Evolutionary conservation across 495 filamentous ascomycete species (phyloP), one percentile per base, ranked within the genome.

Genomic region (Barbatosphaeria neglecta): DNA sequence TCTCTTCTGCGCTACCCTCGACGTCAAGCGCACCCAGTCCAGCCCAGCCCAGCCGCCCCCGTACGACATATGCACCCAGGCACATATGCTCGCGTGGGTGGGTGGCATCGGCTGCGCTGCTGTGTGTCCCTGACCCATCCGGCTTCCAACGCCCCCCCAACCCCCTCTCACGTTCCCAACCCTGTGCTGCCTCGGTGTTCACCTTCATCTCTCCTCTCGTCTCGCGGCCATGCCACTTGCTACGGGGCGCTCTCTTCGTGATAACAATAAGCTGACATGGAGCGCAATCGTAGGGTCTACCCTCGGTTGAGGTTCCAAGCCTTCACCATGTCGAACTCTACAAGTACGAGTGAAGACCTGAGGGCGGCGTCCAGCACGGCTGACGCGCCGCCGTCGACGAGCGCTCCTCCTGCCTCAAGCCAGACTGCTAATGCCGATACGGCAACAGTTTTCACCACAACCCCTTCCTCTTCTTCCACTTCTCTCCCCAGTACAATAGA

Each of bases 321-420:
- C 27, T 68, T 72, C 59, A 59, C 57, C 50, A 75, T 75, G 71
- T 63, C 68, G 43, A 72, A 68, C 51, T 55, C 48, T 49, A 69
- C 66, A 54, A 66, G 56, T 64, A 60, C 63, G 56, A 49, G 28
- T 23, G 38, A 8, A 49, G 35, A 44, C 47, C 42, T 50, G n/a
- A n/a, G 58, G 48, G 31, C 39, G 47, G 46, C 54, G 47, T 47
- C 48, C 7, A 48, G 48, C 40, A 41, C 56, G 16, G 54, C 68
- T 22, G 56, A 49, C n/a, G 47, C 67, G 42, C 39, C 60, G 6
- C 40, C 59, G 17, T 42, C 67, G 17, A 46, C 65, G 11, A 45
- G 47, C 39, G 44, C 53, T 20, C 46, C 60, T 41, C 43, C 54
- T 16, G n/a, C n/a, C n/a, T n/a, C n/a, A n/a, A 51, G 50, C 44